Percentiles rank a stretch among this genome's conserved stretches.
Evolutionary conservation across 2,329 filamentous ascomycete genomes (phyloP).

Genomic region (Xylaria sp.): DNA sequence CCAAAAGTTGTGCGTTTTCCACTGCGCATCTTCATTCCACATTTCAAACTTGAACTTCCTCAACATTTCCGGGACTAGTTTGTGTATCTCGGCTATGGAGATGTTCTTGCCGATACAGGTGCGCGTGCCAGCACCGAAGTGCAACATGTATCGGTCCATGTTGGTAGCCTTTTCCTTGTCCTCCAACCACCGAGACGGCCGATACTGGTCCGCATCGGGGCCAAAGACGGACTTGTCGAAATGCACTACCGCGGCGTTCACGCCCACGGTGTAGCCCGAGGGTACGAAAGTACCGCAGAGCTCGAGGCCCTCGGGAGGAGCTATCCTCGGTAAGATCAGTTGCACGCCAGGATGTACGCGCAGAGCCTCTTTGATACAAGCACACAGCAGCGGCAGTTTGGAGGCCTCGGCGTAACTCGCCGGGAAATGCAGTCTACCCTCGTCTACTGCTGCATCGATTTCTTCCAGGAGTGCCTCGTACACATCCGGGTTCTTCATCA

Average conservation of each 20-base stretch:
- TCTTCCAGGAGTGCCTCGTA: conserved; percentile 31
- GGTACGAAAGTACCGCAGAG: conserved; percentile 44
- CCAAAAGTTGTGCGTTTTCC: conserved; percentile 38
- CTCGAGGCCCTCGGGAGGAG: conserved; percentile 51
- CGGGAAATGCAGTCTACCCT: conserved; percentile 31
- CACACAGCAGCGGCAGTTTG: conserved; percentile 52
- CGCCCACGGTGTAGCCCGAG: conserved; percentile 43
- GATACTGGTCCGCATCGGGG: conserved; percentile 34
- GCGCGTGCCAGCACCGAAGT: conserved; percentile 63
- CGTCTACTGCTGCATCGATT: conserved; percentile 30
- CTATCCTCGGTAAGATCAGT: conserved; percentile 55
- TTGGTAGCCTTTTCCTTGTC: conserved; percentile 27
- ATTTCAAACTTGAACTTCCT: conserved; percentile 36
- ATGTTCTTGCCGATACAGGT: conserved; percentile 58
- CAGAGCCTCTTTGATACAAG: conserved; percentile 57
- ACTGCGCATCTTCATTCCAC: conserved; percentile 31
- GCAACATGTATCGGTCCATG: conserved; percentile 43
- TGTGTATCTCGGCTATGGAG: conserved; percentile 38
- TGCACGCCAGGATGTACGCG: conserved; percentile 57
- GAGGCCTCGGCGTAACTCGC: conserved; percentile 36
- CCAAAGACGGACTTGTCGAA: conserved; percentile 35
- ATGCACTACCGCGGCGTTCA: conserved; percentile 46
- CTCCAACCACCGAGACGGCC: conserved; percentile 36
- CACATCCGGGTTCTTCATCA: conserved; percentile 35
- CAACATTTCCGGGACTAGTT: conserved; percentile 39